A percentile compares a stretch with the other conserved stretches of the same genome.
phyloP scores from a whole-genome alignment of 208 protist genomes.

The Trypanosoma melophagium region DNA sequence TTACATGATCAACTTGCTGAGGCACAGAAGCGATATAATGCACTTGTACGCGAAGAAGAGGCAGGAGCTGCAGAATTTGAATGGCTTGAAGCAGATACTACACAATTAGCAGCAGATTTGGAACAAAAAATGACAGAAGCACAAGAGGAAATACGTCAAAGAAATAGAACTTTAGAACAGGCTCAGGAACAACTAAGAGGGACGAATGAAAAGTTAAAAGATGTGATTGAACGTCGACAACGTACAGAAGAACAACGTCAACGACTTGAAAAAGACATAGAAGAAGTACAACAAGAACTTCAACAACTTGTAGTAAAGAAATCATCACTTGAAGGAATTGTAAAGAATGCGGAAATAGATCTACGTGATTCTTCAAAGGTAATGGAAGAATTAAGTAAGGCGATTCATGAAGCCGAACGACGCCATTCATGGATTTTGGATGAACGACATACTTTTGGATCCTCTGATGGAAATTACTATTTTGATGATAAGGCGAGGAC shows the following conservation, averaged over 20 bases:
- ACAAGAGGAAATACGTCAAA: constrained; percentile 58
- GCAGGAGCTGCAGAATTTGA: constrained; percentile 65
- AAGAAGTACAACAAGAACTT: constrained; percentile 76
- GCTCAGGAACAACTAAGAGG: constrained; percentile 36
- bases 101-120: constrained; percentile 59
- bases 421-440: constrained; percentile 59
- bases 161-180: constrained; percentile 39
- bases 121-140: constrained; percentile 51
- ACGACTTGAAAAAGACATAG: constrained; percentile 74
- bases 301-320: constrained; percentile 57
- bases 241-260: constrained; percentile 51
- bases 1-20: constrained; percentile 58
- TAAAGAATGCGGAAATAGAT: constrained; percentile 82
- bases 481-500: constrained; percentile 71
- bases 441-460: constrained; percentile 49
- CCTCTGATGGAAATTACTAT: constrained; percentile 48
- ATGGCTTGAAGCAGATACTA: constrained; percentile 71
- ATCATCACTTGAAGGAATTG: constrained; percentile 54
- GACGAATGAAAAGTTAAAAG: constrained; percentile 34
- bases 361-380: constrained; percentile 49
- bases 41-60: constrained; percentile 52
- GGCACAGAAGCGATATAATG: constrained; percentile 41
- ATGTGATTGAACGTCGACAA: constrained; percentile 42
- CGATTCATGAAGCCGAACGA: constrained; percentile 60
- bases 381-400: constrained; percentile 50